These are phyloP conservation scores for Xylaria intraflava DNA, from an alignment of 495 filamentous ascomycete genomes.

Conservation along the genomic window DNA sequence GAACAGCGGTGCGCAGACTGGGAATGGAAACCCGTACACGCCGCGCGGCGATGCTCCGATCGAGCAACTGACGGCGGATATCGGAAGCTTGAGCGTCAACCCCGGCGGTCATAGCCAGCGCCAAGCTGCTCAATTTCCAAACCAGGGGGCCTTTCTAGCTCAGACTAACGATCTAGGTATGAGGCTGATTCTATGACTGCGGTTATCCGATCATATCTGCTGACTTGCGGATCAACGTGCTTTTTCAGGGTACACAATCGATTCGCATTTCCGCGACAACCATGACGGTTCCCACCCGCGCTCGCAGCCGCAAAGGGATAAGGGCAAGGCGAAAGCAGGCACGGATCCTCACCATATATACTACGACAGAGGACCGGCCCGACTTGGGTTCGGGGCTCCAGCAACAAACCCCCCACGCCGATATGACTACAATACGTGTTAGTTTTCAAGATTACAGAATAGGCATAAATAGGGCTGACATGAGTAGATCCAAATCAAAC, in stretches of 20 bases:
- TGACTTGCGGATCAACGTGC: background rate
- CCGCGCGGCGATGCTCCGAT: conserved; percentile 22
- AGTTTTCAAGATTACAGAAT: background rate
- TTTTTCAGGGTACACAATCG: conserved; percentile 15
- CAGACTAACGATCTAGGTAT: conserved; percentile 13
- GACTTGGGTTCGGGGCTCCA: background rate
- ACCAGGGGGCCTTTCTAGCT: conserved; percentile 10
- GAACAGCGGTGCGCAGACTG: background rate
- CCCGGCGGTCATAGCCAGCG: conserved; percentile 12
- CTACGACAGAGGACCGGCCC: conserved; percentile 5
- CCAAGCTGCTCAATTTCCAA: conserved; percentile 12
- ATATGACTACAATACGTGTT: conserved; percentile 14
- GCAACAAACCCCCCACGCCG: conserved; percentile 10
- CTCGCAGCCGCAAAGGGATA: conserved; percentile 13
- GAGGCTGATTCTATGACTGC: background rate
- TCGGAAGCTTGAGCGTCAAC: conserved; percentile 15
- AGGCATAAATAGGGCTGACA: background rate
- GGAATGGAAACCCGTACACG: conserved; percentile 12
- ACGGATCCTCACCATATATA: conserved; percentile 6
- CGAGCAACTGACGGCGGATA: conserved; percentile 14
- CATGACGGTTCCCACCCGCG: conserved; percentile 15
- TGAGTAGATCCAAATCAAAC: background rate
- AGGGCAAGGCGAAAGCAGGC: conserved; percentile 20
- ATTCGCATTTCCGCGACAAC: conserved; percentile 13
- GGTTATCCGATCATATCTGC: background rate